Conservation (phyloP, 2,329 filamentous ascomycete species). For the Stagonosporopsis chrysanthemi region DNA sequence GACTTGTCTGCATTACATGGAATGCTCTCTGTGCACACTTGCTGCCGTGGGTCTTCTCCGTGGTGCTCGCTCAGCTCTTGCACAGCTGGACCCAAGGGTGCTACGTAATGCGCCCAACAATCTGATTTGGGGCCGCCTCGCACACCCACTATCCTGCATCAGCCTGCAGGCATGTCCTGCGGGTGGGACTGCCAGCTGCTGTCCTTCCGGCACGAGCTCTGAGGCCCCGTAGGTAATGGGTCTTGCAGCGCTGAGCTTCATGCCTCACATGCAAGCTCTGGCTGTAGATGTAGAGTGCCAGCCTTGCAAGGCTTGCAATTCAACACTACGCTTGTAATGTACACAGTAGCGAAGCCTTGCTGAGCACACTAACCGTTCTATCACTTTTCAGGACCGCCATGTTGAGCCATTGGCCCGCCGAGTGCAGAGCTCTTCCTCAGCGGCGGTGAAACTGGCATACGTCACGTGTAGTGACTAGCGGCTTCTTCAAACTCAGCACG, state of each 20-base stretch:
- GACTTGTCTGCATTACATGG: not conserved
- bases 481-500: constrained; percentile 20
- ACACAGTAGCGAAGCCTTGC: not conserved
- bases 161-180: constrained; percentile 1
- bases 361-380: not conserved
- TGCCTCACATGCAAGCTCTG: not conserved
- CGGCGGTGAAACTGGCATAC: constrained; percentile 1
- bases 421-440: not conserved
- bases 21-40: not conserved
- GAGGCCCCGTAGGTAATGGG: not conserved
- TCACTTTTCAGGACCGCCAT: not conserved
- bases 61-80: not conserved
- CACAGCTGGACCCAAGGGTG: not conserved
- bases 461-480: constrained; percentile 25
- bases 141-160: constrained; percentile 3
- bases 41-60: not conserved
- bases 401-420: not conserved
- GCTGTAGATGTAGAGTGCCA: not conserved
- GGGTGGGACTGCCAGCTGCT: not conserved
- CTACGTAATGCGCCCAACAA: constrained; percentile 19
- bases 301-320: too few species aligned
- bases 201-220: not conserved
- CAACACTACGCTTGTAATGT: not conserved
- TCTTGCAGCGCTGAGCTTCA: not conserved
- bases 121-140: constrained; percentile 4